Conservation (phyloP, 768 basidiomycete genomes). For the Clathrus columnatus region DNA sequence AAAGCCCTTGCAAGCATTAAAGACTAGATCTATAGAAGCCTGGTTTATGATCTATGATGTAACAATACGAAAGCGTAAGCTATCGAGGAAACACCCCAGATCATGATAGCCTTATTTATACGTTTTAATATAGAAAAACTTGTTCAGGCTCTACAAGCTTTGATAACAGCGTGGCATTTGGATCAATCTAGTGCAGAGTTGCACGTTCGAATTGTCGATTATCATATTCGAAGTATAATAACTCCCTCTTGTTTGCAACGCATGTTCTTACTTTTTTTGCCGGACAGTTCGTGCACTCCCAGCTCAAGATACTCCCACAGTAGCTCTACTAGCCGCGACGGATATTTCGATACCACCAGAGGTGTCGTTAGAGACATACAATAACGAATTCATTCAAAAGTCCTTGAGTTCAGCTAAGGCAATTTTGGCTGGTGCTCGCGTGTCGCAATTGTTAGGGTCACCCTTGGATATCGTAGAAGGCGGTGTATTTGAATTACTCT, state of each 20-base stretch:
- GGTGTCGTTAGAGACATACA: slow-evolving; percentile 55
- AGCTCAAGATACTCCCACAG: slow-evolving; percentile 37
- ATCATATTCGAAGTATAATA: slow-evolving; percentile 46
- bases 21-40: slow-evolving; percentile 47
- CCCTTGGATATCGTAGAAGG: slow-evolving; percentile 54
- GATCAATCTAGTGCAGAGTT: slow-evolving; percentile 54
- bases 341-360: slow-evolving; percentile 46
- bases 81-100: neutral
- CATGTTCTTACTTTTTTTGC: slow-evolving; percentile 35
- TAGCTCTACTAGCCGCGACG: slow-evolving; percentile 39
- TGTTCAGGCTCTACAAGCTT: slow-evolving; percentile 65
- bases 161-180: slow-evolving; percentile 47
- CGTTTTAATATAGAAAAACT: slow-evolving; percentile 54
- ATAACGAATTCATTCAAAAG: slow-evolving; percentile 65
- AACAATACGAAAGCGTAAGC: slow-evolving; percentile 62
- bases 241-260: neutral
- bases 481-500: slow-evolving; percentile 41
- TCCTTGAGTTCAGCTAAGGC: slow-evolving; percentile 43
- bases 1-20: slow-evolving; percentile 48
- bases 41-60: slow-evolving; percentile 79
- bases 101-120: slow-evolving; percentile 1
- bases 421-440: slow-evolving; percentile 58
- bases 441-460: slow-evolving; percentile 35
- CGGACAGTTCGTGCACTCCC: too few species aligned
- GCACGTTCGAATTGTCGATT: slow-evolving; percentile 61